Conservation (phyloP, 208 protist species). For the Trypanosoma avium region DNA sequence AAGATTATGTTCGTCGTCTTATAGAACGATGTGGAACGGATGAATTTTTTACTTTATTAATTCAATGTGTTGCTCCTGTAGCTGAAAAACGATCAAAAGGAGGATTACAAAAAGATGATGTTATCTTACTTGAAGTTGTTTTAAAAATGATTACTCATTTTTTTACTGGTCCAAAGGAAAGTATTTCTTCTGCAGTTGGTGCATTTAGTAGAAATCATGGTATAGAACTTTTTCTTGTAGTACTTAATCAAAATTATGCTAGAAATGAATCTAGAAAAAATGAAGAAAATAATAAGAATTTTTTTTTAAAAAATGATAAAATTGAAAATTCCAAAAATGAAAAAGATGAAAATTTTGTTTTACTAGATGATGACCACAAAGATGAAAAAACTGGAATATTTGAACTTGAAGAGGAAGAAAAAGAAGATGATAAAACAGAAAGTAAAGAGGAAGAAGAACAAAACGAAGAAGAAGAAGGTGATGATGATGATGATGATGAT, state of each 20-base stretch:
- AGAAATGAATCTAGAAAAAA: slow-evolving; percentile 26
- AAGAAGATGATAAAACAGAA: slow-evolving; percentile 8
- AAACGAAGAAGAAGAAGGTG: slow-evolving; percentile 20
- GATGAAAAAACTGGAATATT: slow-evolving; percentile 11
- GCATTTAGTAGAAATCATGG: slow-evolving; percentile 83
- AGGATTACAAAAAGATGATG: slow-evolving; percentile 51
- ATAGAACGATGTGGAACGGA: slow-evolving; percentile 71
- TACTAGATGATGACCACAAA: slow-evolving; percentile 16
- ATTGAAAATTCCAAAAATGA: not conserved
- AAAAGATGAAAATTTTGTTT: not conserved
- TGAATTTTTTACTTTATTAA: slow-evolving; percentile 80
- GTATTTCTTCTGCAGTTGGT: slow-evolving; percentile 53
- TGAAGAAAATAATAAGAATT: slow-evolving; percentile 6
- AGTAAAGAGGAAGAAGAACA: slow-evolving; percentile 20
- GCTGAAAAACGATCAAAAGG: slow-evolving; percentile 59
- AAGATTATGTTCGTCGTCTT: slow-evolving; percentile 62
- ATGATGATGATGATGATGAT: not conserved
- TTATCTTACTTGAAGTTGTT: slow-evolving; percentile 78
- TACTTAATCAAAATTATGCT: slow-evolving; percentile 85
- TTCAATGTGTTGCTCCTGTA: slow-evolving; percentile 78
- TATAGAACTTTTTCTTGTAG: slow-evolving; percentile 80
- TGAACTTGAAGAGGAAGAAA: slow-evolving; percentile 2
- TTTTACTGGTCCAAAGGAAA: slow-evolving; percentile 41
- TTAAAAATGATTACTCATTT: slow-evolving; percentile 64
- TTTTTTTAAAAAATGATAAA: not conserved